Evolutionary conservation across 176 grass and related monocot genomes (phyloP).

Genomic region (Pharus latifolius): DNA sequence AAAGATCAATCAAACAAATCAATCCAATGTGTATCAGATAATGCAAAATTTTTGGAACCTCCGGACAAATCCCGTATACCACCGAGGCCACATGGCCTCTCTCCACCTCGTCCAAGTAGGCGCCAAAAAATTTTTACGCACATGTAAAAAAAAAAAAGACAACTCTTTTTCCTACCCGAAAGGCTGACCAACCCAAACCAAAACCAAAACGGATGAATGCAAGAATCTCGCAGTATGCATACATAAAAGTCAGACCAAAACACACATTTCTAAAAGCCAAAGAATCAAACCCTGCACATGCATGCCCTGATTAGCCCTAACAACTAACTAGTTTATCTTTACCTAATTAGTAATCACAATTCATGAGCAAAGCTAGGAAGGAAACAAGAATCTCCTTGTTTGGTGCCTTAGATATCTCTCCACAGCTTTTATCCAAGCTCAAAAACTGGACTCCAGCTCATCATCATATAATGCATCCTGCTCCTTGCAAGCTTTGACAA

Average conservation of each 20-base stretch:
- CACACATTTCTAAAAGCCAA: neutral
- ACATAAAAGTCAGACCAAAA: slow-evolving; percentile 8
- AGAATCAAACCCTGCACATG: slow-evolving; percentile 19
- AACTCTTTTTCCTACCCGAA: neutral
- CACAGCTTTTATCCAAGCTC: too few relatives aligned
- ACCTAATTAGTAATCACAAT: neutral
- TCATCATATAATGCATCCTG: too few relatives aligned
- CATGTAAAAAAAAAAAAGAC: neutral
- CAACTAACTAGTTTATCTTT: neutral
- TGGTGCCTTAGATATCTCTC: too few relatives aligned
- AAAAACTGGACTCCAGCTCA: neutral
- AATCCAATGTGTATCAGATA: too few relatives aligned
- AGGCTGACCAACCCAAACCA: neutral
- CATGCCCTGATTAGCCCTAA: neutral
- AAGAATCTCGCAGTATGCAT: neutral
- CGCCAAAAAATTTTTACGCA: neutral
- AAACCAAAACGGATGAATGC: neutral
- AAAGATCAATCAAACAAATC: too few relatives aligned
- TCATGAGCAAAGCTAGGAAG: too few relatives aligned
- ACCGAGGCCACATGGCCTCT: too few relatives aligned
- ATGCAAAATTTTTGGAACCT: too few relatives aligned
- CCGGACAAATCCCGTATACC: too few relatives aligned
- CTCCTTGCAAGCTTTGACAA: too few relatives aligned
- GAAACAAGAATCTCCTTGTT: too few relatives aligned
- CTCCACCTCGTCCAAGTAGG: too few relatives aligned